These are phyloP conservation scores for Podospora pseudoanserina DNA, from an alignment of 495 filamentous ascomycete genomes.

Conservation along the genomic window DNA sequence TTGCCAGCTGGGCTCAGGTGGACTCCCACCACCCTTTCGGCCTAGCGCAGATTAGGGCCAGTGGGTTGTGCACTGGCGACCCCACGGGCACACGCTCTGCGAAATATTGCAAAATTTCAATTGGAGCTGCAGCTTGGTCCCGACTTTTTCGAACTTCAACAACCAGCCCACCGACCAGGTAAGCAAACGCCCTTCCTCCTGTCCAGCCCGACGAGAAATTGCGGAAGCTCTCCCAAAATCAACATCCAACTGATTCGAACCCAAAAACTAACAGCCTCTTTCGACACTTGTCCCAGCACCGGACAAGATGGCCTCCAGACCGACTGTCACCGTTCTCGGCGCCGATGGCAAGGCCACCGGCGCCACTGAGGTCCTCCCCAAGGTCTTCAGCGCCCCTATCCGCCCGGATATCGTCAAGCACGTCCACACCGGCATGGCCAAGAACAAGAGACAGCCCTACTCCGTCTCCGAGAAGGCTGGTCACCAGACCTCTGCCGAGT, in stretches of 20 bases:
- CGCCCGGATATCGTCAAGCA: constrained; percentile 98
- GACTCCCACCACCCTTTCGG: constrained; percentile 8
- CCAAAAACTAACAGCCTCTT: constrained; percentile 8
- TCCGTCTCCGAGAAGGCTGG: constrained; percentile 99
- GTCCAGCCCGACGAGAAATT: constrained; percentile 9
- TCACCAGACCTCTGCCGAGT: constrained; percentile 99
- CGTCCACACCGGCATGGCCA: constrained; percentile 98
- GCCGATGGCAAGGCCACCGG: constrained; percentile 88
- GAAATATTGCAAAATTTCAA: constrained; percentile 37
- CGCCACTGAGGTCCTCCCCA: constrained; percentile 81
- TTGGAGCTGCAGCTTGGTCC: constrained; percentile 29
- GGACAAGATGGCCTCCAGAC: constrained; percentile 83
- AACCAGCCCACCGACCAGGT: constrained; percentile 31
- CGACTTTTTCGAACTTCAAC: constrained; percentile 31
- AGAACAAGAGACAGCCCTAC: constrained; percentile 99
- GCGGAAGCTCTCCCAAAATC: not conserved
- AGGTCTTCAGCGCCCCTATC: constrained; percentile 94
- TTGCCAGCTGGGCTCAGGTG: constrained; percentile 18
- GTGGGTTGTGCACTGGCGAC: constrained; percentile 17
- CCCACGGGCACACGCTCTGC: constrained; percentile 31
- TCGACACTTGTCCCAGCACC: constrained; percentile 25
- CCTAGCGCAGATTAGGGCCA: constrained; percentile 34
- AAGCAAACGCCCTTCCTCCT: constrained; percentile 19
- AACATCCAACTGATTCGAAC: not conserved
- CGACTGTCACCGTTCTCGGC: constrained; percentile 89